Conservation (phyloP, 1,139 yeast genomes). For the Suhomyces yuchorum region DNA sequence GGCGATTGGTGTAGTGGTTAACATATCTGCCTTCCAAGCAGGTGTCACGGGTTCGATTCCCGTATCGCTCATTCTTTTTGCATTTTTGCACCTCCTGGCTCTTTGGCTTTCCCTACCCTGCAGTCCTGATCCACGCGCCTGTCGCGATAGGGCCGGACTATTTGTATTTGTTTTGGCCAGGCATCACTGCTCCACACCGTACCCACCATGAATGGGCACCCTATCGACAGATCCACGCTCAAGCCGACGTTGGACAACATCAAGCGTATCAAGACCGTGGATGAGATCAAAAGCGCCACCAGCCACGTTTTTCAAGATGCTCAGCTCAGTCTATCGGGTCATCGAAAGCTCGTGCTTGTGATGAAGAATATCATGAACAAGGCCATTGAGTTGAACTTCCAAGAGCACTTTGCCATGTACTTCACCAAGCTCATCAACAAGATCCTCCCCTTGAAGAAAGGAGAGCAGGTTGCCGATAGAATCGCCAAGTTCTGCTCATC, state of each 20-base stretch:
- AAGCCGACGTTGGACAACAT: conserved; percentile 24
- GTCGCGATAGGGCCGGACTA: background rate
- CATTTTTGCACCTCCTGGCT: conserved; percentile 17
- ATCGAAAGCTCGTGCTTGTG: conserved; percentile 69
- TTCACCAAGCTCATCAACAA: conserved; percentile 66
- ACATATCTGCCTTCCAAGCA: conserved; percentile 75
- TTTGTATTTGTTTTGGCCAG: conserved; percentile 2
- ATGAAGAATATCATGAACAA: conserved; percentile 60
- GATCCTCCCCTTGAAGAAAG: conserved; percentile 66
- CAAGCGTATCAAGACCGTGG: conserved; percentile 25
- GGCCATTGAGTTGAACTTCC: conserved; percentile 54
- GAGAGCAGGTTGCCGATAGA: conserved; percentile 75
- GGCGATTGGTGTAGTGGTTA: conserved; percentile 58
- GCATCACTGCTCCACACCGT: conserved; percentile 6
- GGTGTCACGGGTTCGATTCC: conserved; percentile 83
- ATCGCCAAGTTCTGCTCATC: conserved; percentile 72
- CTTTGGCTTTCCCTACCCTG: background rate
- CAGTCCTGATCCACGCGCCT: background rate
- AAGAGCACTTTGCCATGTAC: conserved; percentile 58
- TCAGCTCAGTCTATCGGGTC: conserved; percentile 73
- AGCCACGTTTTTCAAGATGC: conserved; percentile 81
- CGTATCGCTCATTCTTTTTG: conserved; percentile 60
- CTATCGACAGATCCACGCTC: conserved; percentile 1
- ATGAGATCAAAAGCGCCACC: conserved; percentile 46
- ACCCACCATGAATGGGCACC: conserved; percentile 5